Percentiles rank a stretch among this genome's conserved stretches.
Conservation (phyloP, 805 yeast species). For the Schwanniomyces polymorphus region DNA sequence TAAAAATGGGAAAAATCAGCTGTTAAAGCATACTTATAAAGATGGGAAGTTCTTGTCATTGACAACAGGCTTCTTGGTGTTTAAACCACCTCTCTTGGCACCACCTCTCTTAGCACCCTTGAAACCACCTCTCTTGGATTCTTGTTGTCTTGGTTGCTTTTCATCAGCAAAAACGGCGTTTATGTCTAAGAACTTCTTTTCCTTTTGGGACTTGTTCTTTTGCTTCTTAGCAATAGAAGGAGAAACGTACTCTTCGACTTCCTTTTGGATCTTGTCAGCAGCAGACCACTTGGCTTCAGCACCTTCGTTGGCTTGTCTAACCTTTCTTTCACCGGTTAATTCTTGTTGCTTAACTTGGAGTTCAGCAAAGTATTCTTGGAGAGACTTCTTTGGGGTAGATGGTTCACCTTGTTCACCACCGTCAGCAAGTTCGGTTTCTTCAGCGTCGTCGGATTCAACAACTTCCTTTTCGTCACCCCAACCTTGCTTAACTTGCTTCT, state of each 20-base stretch:
- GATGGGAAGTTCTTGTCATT: constrained; percentile 76
- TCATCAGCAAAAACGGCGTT: constrained; percentile 71
- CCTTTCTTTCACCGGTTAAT: constrained; percentile 33
- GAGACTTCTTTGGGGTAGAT: constrained; percentile 61
- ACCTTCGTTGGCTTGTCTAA: constrained; percentile 59
- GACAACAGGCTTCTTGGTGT: constrained; percentile 30
- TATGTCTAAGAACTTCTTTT: constrained; percentile 75
- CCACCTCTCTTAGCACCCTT: constrained; percentile 32
- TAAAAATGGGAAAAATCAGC: neutral
- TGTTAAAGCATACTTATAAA: constrained; percentile 30
- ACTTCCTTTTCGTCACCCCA: constrained; percentile 78
- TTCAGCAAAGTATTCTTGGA: constrained; percentile 85
- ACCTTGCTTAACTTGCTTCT: constrained; percentile 79
- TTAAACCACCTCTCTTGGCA: constrained; percentile 14
- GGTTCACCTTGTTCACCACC: constrained; percentile 47
- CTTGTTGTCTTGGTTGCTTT: constrained; percentile 18
- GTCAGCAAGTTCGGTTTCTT: constrained; percentile 36
- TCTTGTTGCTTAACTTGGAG: constrained; percentile 45
- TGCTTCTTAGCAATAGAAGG: constrained; percentile 66
- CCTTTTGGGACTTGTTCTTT: constrained; percentile 76
- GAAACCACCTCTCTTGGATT: constrained; percentile 27
- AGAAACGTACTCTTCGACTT: constrained; percentile 57
- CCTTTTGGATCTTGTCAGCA: constrained; percentile 64
- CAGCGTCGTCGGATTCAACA: constrained; percentile 57
- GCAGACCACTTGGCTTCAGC: constrained; percentile 50